A percentile compares a stretch with the other conserved stretches of the same genome.
Conservation (phyloP, 2,329 filamentous ascomycete species). For the Hypoxylon sp. region DNA sequence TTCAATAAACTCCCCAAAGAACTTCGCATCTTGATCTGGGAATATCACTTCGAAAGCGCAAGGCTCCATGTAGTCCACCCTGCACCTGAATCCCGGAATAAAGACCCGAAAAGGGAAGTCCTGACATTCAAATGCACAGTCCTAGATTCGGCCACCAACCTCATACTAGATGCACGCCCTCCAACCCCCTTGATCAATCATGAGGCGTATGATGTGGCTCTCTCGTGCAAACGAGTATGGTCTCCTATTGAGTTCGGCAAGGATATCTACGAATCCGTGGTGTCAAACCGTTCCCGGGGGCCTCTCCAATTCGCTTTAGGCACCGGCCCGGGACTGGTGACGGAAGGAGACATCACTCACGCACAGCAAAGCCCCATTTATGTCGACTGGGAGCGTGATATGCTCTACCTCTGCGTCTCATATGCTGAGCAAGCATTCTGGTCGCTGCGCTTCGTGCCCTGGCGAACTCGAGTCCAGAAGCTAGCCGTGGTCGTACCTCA, state of each 20-base stretch:
- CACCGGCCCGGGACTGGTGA: background rate
- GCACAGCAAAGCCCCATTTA: conserved; percentile 24
- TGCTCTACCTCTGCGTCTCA: conserved; percentile 44
- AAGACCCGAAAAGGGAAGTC: conserved; percentile 31
- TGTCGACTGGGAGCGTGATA: conserved; percentile 40
- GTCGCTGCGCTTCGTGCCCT: conserved; percentile 36
- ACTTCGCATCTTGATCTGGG: conserved; percentile 45
- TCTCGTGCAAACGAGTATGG: conserved; percentile 32
- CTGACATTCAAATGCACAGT: conserved; percentile 37
- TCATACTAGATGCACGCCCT: conserved; percentile 27
- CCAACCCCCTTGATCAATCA: conserved; percentile 35
- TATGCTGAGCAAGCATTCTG: conserved; percentile 46
- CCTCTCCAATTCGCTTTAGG: conserved; percentile 19
- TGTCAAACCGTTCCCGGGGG: conserved; percentile 17
- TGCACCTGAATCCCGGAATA: conserved; percentile 32
- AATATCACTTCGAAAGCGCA: conserved; percentile 40
- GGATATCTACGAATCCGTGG: conserved; percentile 31
- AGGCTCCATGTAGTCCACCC: conserved; percentile 45
- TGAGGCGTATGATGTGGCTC: conserved; percentile 34
- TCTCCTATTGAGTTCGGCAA: conserved; percentile 32
- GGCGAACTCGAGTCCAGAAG: conserved; percentile 48
- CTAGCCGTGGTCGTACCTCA: conserved; percentile 45
- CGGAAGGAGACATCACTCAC: background rate
- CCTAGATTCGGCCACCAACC: conserved; percentile 43
- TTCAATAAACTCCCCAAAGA: conserved; percentile 43